These are phyloP conservation scores for Hanseniaspora jakobsenii DNA, from an alignment of 805 yeast species.

Conservation along the genomic window DNA sequence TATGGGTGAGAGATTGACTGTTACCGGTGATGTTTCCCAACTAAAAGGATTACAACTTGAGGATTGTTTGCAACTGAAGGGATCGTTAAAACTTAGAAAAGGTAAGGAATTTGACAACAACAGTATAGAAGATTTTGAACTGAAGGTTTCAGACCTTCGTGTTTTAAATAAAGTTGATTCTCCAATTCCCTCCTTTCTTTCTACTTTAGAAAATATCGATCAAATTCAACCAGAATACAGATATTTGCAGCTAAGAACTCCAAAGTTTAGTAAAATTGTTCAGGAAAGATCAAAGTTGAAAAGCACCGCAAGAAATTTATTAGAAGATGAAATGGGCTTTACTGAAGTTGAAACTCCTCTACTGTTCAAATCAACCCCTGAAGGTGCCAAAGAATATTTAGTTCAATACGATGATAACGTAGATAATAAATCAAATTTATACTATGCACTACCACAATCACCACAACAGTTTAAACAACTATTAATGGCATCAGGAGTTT, in stretches of 20 bases:
- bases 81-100: constrained; percentile 31
- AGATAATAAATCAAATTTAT: constrained; percentile 45
- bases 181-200: not conserved
- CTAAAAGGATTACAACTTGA: constrained; percentile 50
- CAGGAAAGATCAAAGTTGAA: constrained; percentile 47
- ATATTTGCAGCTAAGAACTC: constrained; percentile 64
- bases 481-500: constrained; percentile 85
- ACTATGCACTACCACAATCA: constrained; percentile 91
- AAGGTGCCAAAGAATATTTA: constrained; percentile 90
- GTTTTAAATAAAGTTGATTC: constrained; percentile 37
- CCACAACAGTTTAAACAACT: constrained; percentile 97
- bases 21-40: constrained; percentile 30
- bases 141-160: constrained; percentile 40
- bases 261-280: constrained; percentile 44
- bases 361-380: constrained; percentile 90
- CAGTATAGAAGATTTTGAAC: constrained; percentile 38
- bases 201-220: constrained; percentile 6
- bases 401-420: constrained; percentile 44
- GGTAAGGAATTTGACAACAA: constrained; percentile 19
- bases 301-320: constrained; percentile 32
- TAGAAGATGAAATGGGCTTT: constrained; percentile 37
- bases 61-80: constrained; percentile 59
- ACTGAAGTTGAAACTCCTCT: constrained; percentile 87
- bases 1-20: constrained; percentile 48
- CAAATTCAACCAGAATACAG: constrained; percentile 66